A percentile compares a stretch with the other conserved stretches of the same genome.
Evolutionary conservation across 2,329 filamentous ascomycete genomes (phyloP).

Genomic region (Cytospora schulzeri): DNA sequence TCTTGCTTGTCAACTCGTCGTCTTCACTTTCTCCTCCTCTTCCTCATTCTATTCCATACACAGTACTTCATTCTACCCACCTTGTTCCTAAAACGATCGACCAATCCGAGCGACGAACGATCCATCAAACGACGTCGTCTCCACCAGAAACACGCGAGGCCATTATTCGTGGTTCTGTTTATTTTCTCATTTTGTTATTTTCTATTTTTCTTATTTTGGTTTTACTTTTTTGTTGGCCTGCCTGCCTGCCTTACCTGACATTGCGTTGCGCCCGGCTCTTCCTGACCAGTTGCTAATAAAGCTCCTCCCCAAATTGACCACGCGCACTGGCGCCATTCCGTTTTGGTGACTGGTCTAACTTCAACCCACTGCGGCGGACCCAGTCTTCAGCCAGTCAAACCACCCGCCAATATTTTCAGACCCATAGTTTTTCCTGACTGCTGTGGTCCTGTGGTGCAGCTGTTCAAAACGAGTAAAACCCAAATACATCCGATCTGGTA

Average conservation of each 20-base stretch:
- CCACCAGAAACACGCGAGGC: too few species aligned
- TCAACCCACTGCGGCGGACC: constrained; percentile 13
- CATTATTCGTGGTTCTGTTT: too few species aligned
- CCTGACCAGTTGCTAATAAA: background rate
- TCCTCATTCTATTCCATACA: background rate
- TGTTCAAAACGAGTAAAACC: constrained; percentile 18
- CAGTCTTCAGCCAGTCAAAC: constrained; percentile 9
- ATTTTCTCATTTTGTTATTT: too few species aligned
- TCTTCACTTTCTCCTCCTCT: background rate
- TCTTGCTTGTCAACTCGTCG: background rate
- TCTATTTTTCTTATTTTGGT: too few species aligned
- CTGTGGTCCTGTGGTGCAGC: constrained; percentile 13
- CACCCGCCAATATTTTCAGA: constrained; percentile 27
- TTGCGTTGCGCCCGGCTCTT: background rate
- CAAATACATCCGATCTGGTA: background rate
- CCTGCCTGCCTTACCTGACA: background rate
- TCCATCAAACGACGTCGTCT: background rate
- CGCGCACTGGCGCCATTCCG: constrained; percentile 11
- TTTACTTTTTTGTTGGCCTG: too few species aligned
- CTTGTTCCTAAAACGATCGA: background rate
- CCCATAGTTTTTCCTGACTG: constrained; percentile 25
- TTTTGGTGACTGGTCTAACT: constrained; percentile 14
- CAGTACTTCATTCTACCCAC: background rate
- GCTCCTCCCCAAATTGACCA: background rate
- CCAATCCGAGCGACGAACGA: background rate